Evolutionary conservation across 1,139 yeast genomes (phyloP).

Genomic region (Nakaseomyces nivariensis): DNA sequence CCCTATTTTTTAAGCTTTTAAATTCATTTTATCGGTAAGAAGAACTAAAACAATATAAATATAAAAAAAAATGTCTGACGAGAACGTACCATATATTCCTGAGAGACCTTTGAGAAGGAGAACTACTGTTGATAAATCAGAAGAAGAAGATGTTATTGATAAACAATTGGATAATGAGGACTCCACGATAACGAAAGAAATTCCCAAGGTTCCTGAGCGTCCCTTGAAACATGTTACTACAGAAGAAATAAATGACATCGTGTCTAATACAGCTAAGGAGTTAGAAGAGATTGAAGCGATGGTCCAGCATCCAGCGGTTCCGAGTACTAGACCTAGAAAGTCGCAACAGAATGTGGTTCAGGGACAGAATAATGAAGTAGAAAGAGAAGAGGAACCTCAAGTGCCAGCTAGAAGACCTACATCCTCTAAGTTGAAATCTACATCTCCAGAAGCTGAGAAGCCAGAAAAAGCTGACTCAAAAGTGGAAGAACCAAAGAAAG

Average conservation of each 20-base stretch:
- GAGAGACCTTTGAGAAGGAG: conserved; percentile 12
- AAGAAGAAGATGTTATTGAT: neutral
- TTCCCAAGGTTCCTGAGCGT: conserved; percentile 12
- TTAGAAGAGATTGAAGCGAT: conserved; percentile 16
- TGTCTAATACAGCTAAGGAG: conserved; percentile 15
- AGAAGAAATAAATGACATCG: conserved; percentile 13
- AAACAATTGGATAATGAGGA: neutral
- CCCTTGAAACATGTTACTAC: conserved; percentile 14
- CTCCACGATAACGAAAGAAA: neutral
- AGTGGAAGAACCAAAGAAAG: neutral
- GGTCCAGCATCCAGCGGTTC: conserved; percentile 5
- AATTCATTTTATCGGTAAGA: no score
- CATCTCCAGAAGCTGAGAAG: neutral
- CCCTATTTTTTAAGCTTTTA: no score
- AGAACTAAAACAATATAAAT: neutral
- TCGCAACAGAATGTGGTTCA: neutral
- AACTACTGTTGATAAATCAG: neutral
- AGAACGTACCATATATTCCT: conserved; percentile 15
- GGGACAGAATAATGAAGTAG: neutral
- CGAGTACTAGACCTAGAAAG: neutral
- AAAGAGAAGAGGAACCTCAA: neutral
- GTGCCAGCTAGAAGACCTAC: conserved; percentile 1
- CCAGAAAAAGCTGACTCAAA: no score
- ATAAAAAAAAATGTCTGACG: neutral
- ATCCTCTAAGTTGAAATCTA: neutral